These are phyloP conservation scores for Crithidia mellificae DNA, from an alignment of 208 protist genomes.

Conservation along the genomic window DNA sequence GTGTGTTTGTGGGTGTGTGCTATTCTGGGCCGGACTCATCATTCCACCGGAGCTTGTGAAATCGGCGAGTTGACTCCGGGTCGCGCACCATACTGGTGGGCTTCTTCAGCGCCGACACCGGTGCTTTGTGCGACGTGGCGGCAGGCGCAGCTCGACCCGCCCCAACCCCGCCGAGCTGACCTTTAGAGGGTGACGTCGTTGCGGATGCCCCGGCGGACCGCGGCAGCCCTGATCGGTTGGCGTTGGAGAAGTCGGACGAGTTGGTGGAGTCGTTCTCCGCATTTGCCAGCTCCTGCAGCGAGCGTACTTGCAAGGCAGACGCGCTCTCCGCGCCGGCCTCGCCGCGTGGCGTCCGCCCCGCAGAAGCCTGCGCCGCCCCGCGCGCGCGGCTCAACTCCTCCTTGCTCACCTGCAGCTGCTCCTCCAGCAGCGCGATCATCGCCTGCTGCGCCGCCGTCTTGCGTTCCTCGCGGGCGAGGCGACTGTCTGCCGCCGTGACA, in stretches of 20 bases:
- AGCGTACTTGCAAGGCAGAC: constrained; percentile 11
- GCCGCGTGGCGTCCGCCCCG: constrained; percentile 10
- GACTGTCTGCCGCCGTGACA: neutral
- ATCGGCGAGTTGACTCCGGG: constrained; percentile 29
- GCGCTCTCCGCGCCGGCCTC: constrained; percentile 13
- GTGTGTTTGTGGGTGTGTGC: too few relatives aligned
- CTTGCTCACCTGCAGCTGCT: constrained; percentile 42
- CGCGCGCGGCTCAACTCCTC: constrained; percentile 21
- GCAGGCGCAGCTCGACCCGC: neutral
- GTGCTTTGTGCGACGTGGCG: neutral
- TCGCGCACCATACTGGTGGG: constrained; percentile 29
- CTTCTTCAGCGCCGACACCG: constrained; percentile 15
- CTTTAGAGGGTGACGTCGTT: neutral
- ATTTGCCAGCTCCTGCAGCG: constrained; percentile 29
- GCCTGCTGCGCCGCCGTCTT: constrained; percentile 30
- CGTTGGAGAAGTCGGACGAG: constrained; percentile 25
- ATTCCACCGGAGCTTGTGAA: constrained; percentile 30
- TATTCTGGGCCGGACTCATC: constrained; percentile 20
- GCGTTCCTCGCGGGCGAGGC: constrained; percentile 21
- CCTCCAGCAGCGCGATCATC: constrained; percentile 46
- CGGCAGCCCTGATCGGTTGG: neutral
- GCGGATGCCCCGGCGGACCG: neutral
- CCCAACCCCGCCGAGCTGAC: neutral
- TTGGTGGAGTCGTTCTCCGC: constrained; percentile 24
- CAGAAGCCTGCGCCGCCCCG: constrained; percentile 13